phyloP scores from a whole-genome alignment of 257 asterid species.

The Lycium barbarum region DNA sequence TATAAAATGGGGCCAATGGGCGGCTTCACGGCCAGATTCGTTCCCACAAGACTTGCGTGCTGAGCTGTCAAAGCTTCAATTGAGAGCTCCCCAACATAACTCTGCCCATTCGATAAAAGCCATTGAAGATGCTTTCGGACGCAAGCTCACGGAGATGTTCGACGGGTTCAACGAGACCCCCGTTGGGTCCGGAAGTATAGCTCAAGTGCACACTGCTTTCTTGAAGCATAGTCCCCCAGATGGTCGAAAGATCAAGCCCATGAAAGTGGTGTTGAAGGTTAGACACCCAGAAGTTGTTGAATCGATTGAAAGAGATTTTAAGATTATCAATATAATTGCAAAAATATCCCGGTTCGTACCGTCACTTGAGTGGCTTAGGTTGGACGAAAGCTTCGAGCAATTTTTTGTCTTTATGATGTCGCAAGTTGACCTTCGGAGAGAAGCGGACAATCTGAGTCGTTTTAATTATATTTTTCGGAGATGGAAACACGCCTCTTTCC shows the following conservation, averaged over 20 bases:
- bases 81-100: slow-evolving; percentile 90
- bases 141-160: slow-evolving; percentile 69
- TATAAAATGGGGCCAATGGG: slow-evolving; percentile 99
- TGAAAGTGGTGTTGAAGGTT: slow-evolving; percentile 84
- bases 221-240: slow-evolving; percentile 54
- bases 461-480: slow-evolving; percentile 83
- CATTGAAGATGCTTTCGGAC: slow-evolving; percentile 80
- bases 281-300: slow-evolving; percentile 95
- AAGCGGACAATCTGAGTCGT: slow-evolving; percentile 91
- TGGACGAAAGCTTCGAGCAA: slow-evolving; percentile 86
- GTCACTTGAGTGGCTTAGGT: slow-evolving; percentile 78
- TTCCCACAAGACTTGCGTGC: slow-evolving; percentile 82
- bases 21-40: slow-evolving; percentile 96
- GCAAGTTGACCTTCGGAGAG: slow-evolving; percentile 90
- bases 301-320: slow-evolving; percentile 83
- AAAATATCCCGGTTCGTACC: slow-evolving; percentile 71
- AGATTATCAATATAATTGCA: slow-evolving; percentile 72
- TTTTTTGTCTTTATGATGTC: slow-evolving; percentile 92
- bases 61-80: slow-evolving; percentile 93
- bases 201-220: slow-evolving; percentile 88
- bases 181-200: slow-evolving; percentile 92
- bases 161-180: slow-evolving; percentile 83
- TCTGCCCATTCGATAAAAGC: slow-evolving; percentile 74
- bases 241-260: slow-evolving; percentile 66
- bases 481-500: slow-evolving; percentile 87